Conservation (phyloP, 768 basidiomycete species). For the Lactarius deliciosus region DNA sequence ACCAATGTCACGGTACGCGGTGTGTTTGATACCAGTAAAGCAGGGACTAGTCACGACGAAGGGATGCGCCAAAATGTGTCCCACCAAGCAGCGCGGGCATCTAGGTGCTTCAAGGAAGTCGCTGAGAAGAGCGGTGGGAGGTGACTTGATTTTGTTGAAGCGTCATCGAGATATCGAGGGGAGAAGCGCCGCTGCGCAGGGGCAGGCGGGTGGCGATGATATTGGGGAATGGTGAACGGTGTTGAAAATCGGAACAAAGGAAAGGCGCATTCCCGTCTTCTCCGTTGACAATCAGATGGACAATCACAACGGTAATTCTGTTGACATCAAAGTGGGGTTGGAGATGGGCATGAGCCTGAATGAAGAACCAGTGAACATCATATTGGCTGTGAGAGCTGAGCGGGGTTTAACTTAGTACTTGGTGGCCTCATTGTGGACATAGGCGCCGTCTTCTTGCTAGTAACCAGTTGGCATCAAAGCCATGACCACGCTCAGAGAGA, state of each 20-base stretch:
- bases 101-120: constrained; percentile 41
- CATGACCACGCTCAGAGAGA: constrained; percentile 51
- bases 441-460: constrained; percentile 45
- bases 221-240: constrained; percentile 53
- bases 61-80: constrained; percentile 40
- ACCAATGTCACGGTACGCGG: constrained; percentile 10
- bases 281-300: constrained; percentile 50
- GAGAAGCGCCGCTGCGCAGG: constrained; percentile 48
- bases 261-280: constrained; percentile 51
- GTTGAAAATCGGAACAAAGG: constrained; percentile 56
- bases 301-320: constrained; percentile 58
- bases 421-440: constrained; percentile 54
- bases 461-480: constrained; percentile 58
- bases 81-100: constrained; percentile 53
- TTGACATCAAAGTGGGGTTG: constrained; percentile 52
- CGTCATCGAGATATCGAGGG: constrained; percentile 59
- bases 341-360: constrained; percentile 60
- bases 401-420: constrained; percentile 42
- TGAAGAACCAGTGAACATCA: constrained; percentile 12
- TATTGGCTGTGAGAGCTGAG: background rate
- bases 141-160: constrained; percentile 54
- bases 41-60: constrained; percentile 15
- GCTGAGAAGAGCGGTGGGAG: constrained; percentile 46
- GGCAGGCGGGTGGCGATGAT: constrained; percentile 52
- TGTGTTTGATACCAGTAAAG: constrained; percentile 22